Conservation (phyloP, 441 rosid genomes). For the Omphalea diandra region DNA sequence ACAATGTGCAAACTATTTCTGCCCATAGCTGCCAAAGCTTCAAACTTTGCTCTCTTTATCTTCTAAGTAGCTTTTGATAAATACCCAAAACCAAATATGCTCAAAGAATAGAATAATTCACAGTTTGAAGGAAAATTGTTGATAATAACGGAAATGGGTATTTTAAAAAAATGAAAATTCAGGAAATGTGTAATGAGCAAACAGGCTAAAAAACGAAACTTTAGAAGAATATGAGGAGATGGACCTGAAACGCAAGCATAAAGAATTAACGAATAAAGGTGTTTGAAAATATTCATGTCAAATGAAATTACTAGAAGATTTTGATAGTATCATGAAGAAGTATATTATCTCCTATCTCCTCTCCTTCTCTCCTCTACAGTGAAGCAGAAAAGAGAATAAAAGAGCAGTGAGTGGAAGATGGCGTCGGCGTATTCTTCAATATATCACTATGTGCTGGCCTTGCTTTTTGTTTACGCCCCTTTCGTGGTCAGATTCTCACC, state of each 20-base stretch:
- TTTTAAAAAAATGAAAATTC: neutral
- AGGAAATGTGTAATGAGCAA: constrained; percentile 4
- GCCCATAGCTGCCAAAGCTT: constrained; percentile 34
- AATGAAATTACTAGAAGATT: constrained; percentile 13
- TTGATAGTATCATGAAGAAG: too few relatives aligned
- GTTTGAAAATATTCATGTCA: constrained; percentile 6
- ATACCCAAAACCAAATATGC: neutral
- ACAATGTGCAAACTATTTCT: constrained; percentile 27
- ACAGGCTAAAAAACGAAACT: constrained; percentile 19
- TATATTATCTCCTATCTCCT: neutral
- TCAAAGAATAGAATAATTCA: neutral
- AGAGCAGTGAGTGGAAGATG: neutral
- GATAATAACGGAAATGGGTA: too few relatives aligned
- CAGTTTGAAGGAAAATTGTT: too few relatives aligned
- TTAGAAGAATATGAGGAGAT: constrained; percentile 18
- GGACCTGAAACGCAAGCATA: constrained; percentile 2
- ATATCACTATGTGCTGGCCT: neutral
- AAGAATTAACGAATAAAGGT: constrained; percentile 18
- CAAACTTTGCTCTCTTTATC: constrained; percentile 11
- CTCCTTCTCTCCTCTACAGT: constrained; percentile 6
- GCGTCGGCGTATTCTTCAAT: neutral
- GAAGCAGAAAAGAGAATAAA: constrained; percentile 18
- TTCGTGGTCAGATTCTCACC: neutral
- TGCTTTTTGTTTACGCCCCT: constrained; percentile 3
- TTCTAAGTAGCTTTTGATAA: constrained; percentile 2